Percentiles rank a stretch among this genome's conserved stretches.
phyloP scores from a whole-genome alignment of 192 early-diverging fungal species.

The Coemansia sp. region DNA sequence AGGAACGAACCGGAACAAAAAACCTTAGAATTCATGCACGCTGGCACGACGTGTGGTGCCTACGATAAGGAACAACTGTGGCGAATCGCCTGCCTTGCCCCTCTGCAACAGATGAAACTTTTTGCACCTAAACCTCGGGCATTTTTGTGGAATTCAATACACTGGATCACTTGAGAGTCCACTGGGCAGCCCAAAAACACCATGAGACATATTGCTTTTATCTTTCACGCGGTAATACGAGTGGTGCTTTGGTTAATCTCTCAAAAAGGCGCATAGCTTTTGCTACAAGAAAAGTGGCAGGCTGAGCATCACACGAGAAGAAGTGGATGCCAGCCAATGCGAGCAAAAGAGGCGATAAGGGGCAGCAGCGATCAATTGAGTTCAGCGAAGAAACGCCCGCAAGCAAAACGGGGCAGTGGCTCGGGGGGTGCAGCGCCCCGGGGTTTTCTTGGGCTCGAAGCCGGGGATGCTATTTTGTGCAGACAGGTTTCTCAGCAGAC shows the following conservation, averaged over 20 bases:
- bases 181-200: background rate
- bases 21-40: background rate
- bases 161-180: background rate
- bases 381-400: slow-evolving; percentile 5
- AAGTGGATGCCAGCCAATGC: background rate
- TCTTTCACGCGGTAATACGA: background rate
- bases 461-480: slow-evolving; percentile 7
- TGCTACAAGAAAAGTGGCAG: background rate
- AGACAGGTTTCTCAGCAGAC: slow-evolving; percentile 6
- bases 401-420: background rate
- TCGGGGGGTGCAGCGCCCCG: background rate
- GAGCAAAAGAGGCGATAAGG: background rate
- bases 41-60: background rate
- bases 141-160: background rate
- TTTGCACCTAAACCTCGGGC: background rate
- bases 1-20: background rate
- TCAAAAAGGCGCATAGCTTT: background rate
- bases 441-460: background rate
- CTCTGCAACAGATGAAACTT: background rate
- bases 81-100: background rate
- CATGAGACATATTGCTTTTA: background rate
- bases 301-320: background rate
- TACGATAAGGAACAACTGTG: background rate
- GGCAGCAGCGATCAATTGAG: background rate
- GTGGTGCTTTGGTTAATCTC: background rate